Evolutionary conservation across 805 yeast species (phyloP).

Genomic region (Kurtzmaniella fragi): DNA sequence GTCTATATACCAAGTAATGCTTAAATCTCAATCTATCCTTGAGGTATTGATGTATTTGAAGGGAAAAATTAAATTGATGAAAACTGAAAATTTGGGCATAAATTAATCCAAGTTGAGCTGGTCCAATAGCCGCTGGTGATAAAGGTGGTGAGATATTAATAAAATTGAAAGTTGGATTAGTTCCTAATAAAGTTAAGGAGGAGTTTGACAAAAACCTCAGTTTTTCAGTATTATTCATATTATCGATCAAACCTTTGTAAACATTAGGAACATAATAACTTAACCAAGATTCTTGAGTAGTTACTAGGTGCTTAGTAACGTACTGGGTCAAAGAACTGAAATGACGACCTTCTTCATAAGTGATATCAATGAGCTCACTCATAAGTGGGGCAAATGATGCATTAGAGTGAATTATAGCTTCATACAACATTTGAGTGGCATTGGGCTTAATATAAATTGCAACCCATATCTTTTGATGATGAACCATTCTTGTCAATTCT

Average conservation of each 20-base stretch:
- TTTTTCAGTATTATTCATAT: conserved; percentile 12
- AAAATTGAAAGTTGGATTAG: conserved; percentile 17
- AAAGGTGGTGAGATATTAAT: conserved; percentile 16
- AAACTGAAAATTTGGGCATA: conserved; percentile 28
- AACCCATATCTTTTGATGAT: conserved; percentile 27
- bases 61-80: conserved; percentile 30
- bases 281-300: conserved; percentile 17
- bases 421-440: conserved; percentile 20
- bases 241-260: conserved; percentile 12
- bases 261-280: conserved; percentile 14
- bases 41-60: conserved; percentile 18
- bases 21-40: conserved; percentile 15
- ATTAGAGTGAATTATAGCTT: conserved; percentile 10
- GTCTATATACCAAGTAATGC: conserved; percentile 22
- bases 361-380: conserved; percentile 12
- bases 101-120: conserved; percentile 27
- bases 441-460: conserved; percentile 20
- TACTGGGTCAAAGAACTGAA: conserved; percentile 27
- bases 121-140: conserved; percentile 23
- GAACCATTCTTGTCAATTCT: conserved; percentile 15
- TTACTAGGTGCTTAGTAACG: conserved; percentile 16
- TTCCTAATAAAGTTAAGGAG: conserved; percentile 13
- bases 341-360: conserved; percentile 26
- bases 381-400: conserved; percentile 8
- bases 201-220: conserved; percentile 6